Evolutionary conservation across 805 yeast genomes (phyloP), one percentile per base, ranked within the genome.

Genomic region (Metschnikowia bowlesiae): DNA sequence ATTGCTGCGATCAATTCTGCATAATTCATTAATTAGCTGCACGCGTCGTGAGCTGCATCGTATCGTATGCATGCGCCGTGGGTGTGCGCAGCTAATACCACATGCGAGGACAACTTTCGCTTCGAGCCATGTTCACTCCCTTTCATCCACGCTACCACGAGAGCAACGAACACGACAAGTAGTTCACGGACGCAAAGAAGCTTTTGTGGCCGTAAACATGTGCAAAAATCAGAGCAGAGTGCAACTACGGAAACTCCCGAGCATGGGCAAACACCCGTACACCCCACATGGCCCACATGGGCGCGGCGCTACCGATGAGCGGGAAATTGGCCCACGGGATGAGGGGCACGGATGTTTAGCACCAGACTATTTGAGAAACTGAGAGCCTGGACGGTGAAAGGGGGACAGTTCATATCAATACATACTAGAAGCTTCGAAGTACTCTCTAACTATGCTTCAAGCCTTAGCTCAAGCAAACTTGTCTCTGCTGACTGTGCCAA

Each of bases 271-370:
- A 46, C 18, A 8, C 26, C 32, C 22, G 41, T 42, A 11, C 46
- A 36, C 49, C 32, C 18, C 34, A 33, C 47, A 40, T 40, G 47
- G 29, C 34, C 40, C 49, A 40, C 49, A 43, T 47, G 49, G 49
- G 49, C 38, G 47, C 47, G 47, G 39, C 34, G 44, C 37, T 28
- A 35, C 6, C 16, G 36, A 11, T 9, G n/a, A 11, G 11, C 13
- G 30, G 39, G 47, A 34, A 42, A 33, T 42, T 42, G 45, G 31
- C n/a, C 31, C 37, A 33, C 45, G 22, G 35, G 31, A 22, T 33
- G n/a, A 6, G 38, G 38, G 22, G 45, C 26, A 42, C 44, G 31
- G 44, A 9, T 41, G 36, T 18, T 3, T 9, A 2, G 36, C 8
- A 16, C 2, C 36, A 33, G 22, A 5, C 22, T 22, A 4, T 22